Conservation (phyloP, 1,284 basidiomycete genomes). For the Rhodofomes roseus region DNA sequence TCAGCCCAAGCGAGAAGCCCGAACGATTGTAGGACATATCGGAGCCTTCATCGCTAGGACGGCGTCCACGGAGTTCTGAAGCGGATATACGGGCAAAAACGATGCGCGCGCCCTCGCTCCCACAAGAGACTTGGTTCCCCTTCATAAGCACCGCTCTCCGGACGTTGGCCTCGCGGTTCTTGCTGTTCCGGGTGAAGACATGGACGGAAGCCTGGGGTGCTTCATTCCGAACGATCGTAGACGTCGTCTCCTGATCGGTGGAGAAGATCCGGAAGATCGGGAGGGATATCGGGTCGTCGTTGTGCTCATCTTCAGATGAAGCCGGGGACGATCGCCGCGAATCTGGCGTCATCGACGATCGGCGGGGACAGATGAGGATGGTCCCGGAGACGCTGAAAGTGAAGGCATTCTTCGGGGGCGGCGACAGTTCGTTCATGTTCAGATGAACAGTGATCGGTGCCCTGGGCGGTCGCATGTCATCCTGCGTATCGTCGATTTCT, state of each 20-base stretch:
- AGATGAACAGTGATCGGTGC: slow-evolving; percentile 67
- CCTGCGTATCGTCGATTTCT: slow-evolving; percentile 17
- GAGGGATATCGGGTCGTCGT: slow-evolving; percentile 47
- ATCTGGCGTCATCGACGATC: slow-evolving; percentile 19
- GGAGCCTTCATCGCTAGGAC: slow-evolving; percentile 15
- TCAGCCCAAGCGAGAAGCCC: slow-evolving; percentile 26
- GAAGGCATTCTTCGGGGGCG: slow-evolving; percentile 58
- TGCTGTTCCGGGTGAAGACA: slow-evolving; percentile 58
- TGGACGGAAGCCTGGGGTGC: slow-evolving; percentile 47
- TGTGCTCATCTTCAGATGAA: slow-evolving; percentile 30
- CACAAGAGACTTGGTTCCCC: slow-evolving; percentile 52
- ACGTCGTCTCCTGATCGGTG: slow-evolving; percentile 54
- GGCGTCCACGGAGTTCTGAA: slow-evolving; percentile 9
- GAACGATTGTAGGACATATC: slow-evolving; percentile 31
- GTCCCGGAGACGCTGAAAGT: slow-evolving; percentile 63
- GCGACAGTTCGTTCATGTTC: slow-evolving; percentile 74
- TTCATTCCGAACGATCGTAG: slow-evolving; percentile 56
- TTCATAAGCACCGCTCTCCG: slow-evolving; percentile 58
- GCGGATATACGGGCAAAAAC: slow-evolving; percentile 33
- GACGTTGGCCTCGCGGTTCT: slow-evolving; percentile 54
- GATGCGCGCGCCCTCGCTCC: slow-evolving; percentile 55
- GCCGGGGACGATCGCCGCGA: slow-evolving; percentile 15
- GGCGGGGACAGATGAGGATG: slow-evolving; percentile 53
- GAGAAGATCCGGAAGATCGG: slow-evolving; percentile 68
- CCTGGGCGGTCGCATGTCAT: slow-evolving; percentile 37